Percentiles rank a stretch among this genome's conserved stretches.
Evolutionary conservation across 2,329 filamentous ascomycete genomes (phyloP).

Genomic region (Cladosporium halotolerans): DNA sequence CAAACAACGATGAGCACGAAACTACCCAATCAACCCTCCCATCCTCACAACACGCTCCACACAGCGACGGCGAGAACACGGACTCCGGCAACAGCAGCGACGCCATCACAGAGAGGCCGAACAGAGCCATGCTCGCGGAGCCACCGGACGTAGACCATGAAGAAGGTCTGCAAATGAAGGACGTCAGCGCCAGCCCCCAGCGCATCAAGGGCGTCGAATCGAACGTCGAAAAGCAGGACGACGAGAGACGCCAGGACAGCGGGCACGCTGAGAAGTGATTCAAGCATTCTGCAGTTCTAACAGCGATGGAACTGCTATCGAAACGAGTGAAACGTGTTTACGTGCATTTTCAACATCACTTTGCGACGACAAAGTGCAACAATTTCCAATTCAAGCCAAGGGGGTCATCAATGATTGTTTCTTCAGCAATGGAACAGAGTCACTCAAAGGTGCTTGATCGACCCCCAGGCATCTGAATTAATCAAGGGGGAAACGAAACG

Average conservation of each 20-base stretch:
- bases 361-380: no score
- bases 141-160: constrained; percentile 8
- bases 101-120: constrained; percentile 5
- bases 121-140: constrained; percentile 5
- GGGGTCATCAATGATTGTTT: no score
- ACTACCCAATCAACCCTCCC: not conserved
- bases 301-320: not conserved
- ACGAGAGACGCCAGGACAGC: constrained; percentile 8
- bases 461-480: no score
- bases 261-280: constrained; percentile 2
- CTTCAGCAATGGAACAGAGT: no score
- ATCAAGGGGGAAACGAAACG: no score
- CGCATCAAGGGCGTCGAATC: not conserved
- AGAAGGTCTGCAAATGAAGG: constrained; percentile 4
- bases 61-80: not conserved
- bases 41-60: not conserved
- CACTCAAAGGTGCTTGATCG: no score
- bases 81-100: constrained; percentile 10
- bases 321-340: constrained; percentile 8
- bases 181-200: not conserved
- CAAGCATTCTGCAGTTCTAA: not conserved
- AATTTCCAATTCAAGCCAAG: no score
- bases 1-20: not conserved
- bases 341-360: not conserved
- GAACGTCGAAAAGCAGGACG: not conserved